phyloP scores from a whole-genome alignment of 108 stramenopile species.

The Skeletonema costatum region DNA sequence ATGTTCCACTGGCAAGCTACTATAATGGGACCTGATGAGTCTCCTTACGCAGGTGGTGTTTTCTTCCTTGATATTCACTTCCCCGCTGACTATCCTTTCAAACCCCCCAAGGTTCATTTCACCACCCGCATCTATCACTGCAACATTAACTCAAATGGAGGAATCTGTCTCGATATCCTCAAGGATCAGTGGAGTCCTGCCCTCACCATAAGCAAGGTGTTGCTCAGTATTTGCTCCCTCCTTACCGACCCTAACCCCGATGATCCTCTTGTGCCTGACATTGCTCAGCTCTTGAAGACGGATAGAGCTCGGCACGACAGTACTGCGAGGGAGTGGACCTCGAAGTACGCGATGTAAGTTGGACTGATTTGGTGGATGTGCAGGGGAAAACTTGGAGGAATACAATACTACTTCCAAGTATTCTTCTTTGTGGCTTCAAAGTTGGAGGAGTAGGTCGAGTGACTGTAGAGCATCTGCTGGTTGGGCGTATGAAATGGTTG shows the following conservation, averaged over 20 bases:
- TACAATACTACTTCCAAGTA: background rate
- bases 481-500: background rate
- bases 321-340: conserved; percentile 94
- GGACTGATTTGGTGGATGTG: background rate
- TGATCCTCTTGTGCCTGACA: conserved; percentile 98
- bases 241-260: conserved; percentile 98
- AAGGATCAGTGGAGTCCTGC: conserved; percentile 99
- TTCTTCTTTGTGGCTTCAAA: background rate
- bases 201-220: conserved; percentile 98
- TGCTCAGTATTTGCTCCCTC: conserved; percentile 97
- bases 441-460: background rate
- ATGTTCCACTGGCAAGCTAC: conserved; percentile 99
- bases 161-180: conserved; percentile 99
- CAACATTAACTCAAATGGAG: conserved; percentile 99
- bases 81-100: conserved; percentile 97
- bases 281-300: conserved; percentile 92
- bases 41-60: conserved; percentile 96
- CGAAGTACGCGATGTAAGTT: conserved; percentile 93
- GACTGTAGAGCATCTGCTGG: background rate
- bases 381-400: background rate
- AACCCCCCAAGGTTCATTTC: conserved; percentile 97
- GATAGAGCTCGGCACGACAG: conserved; percentile 89
- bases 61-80: conserved; percentile 98
- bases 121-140: conserved; percentile 98
- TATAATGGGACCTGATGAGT: conserved; percentile 98